Percentiles rank a stretch among this genome's conserved stretches.
Evolutionary conservation across 768 basidiomycete genomes (phyloP).

Genomic region (Pleurotus eryngii): DNA sequence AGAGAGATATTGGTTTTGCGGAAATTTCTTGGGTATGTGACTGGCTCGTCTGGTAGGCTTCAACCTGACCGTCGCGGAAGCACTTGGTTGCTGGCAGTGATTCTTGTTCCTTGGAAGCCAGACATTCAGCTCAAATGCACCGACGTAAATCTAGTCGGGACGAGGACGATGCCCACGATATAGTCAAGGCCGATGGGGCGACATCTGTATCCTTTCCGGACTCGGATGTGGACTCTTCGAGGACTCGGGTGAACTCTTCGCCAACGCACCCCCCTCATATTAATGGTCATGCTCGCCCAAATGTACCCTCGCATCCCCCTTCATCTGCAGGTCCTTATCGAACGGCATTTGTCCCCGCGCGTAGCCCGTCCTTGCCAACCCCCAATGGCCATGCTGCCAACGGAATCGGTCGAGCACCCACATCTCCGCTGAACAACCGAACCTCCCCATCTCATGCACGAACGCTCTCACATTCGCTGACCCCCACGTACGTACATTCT

Average conservation of each 20-base stretch:
- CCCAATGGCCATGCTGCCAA: conserved; percentile 2
- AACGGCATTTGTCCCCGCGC: conserved; percentile 14
- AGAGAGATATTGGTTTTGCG: too few relatives aligned
- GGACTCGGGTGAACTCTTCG: conserved; percentile 18
- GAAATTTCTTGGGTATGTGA: too few relatives aligned
- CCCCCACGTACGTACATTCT: neutral
- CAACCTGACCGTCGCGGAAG: too few relatives aligned
- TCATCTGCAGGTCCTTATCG: conserved; percentile 21
- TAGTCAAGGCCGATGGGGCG: conserved; percentile 11
- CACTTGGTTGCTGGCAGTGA: too few relatives aligned
- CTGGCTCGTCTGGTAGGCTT: too few relatives aligned
- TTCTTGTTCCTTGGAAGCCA: neutral
- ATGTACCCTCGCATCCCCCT: conserved; percentile 11
- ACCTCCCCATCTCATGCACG: neutral
- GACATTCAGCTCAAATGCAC: conserved; percentile 27
- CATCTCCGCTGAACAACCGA: neutral
- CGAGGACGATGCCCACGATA: conserved; percentile 25
- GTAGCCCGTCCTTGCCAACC: neutral
- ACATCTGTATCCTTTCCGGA: neutral
- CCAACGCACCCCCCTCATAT: conserved; percentile 11
- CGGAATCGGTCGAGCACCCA: neutral
- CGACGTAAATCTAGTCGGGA: conserved; percentile 44
- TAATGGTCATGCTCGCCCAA: conserved; percentile 9
- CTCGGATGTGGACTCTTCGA: neutral
- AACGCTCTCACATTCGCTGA: conserved; percentile 1